These are phyloP conservation scores for Oryza officinalis DNA, from an alignment of 176 grass and related monocot species.

Conservation along the genomic window DNA sequence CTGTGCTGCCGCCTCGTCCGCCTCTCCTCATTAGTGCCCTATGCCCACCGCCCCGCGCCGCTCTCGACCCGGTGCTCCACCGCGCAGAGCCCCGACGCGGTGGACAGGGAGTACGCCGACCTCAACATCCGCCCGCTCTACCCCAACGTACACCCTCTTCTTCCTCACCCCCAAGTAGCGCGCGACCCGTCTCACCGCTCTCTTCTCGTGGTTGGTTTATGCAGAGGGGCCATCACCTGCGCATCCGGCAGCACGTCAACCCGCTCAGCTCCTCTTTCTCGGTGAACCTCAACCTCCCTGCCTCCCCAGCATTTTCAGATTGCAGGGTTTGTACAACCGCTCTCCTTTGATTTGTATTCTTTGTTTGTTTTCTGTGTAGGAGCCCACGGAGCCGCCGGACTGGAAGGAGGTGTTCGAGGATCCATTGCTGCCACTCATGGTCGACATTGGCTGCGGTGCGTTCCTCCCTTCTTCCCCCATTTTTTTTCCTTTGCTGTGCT, in stretches of 20 bases:
- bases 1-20: slow-evolving; percentile 39
- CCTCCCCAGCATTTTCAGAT: background rate
- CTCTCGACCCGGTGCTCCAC: slow-evolving; percentile 20
- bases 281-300: slow-evolving; percentile 34
- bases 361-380: slow-evolving; percentile 31
- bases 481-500: background rate
- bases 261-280: slow-evolving; percentile 85
- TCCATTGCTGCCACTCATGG: slow-evolving; percentile 74
- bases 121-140: slow-evolving; percentile 84
- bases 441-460: slow-evolving; percentile 88
- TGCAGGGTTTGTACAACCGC: background rate
- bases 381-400: slow-evolving; percentile 58
- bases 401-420: slow-evolving; percentile 77
- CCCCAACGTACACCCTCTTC: slow-evolving; percentile 35
- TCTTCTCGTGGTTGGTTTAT: slow-evolving; percentile 1
- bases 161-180: background rate
- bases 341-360: background rate
- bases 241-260: slow-evolving; percentile 96
- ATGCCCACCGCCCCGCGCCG: background rate
- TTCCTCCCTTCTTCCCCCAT: background rate
- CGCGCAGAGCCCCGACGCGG: slow-evolving; percentile 56
- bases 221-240: slow-evolving; percentile 79
- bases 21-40: background rate
- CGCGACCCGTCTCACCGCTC: background rate
- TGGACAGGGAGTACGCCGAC: slow-evolving; percentile 83